phyloP scores from a whole-genome alignment of 106 monocot genomes.

The Narthecium ossifragum region DNA sequence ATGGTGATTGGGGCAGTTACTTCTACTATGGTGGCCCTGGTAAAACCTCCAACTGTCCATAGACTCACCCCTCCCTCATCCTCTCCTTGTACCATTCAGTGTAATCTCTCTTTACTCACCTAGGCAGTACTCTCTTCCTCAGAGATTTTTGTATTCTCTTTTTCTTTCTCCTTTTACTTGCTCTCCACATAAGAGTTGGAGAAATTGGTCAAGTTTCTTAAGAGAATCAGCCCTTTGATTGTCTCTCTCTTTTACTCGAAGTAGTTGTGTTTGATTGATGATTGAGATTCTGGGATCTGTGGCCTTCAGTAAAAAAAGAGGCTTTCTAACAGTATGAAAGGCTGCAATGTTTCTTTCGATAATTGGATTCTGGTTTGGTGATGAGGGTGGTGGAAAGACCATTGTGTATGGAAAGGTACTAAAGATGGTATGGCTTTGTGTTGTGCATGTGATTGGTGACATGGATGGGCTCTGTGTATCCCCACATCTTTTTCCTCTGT shows the following conservation, averaged over 20 bases:
- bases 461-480: too few species aligned
- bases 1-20: conserved; percentile 67
- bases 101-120: conserved; percentile 1
- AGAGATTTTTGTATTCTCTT: conserved; percentile 11
- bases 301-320: too few species aligned
- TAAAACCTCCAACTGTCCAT: conserved; percentile 61
- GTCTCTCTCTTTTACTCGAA: neutral
- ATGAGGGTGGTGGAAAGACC: too few species aligned
- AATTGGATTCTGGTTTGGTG: too few species aligned
- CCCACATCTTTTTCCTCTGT: too few species aligned
- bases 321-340: too few species aligned
- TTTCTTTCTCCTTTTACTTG: conserved; percentile 1
- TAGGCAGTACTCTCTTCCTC: conserved; percentile 24
- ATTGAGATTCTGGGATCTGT: too few species aligned
- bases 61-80: conserved; percentile 2
- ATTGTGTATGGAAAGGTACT: too few species aligned
- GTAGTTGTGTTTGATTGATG: too few species aligned
- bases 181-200: conserved; percentile 16
- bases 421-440: too few species aligned
- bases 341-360: too few species aligned
- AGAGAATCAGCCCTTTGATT: conserved; percentile 25
- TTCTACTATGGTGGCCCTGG: conserved; percentile 94
- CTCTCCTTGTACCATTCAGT: conserved; percentile 6
- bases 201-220: conserved; percentile 21
- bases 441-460: too few species aligned